A percentile compares a stretch with the other conserved stretches of the same genome.
phyloP scores from a whole-genome alignment of 2,329 filamentous ascomycete genomes.

The Curvularia hawaiiensis region DNA sequence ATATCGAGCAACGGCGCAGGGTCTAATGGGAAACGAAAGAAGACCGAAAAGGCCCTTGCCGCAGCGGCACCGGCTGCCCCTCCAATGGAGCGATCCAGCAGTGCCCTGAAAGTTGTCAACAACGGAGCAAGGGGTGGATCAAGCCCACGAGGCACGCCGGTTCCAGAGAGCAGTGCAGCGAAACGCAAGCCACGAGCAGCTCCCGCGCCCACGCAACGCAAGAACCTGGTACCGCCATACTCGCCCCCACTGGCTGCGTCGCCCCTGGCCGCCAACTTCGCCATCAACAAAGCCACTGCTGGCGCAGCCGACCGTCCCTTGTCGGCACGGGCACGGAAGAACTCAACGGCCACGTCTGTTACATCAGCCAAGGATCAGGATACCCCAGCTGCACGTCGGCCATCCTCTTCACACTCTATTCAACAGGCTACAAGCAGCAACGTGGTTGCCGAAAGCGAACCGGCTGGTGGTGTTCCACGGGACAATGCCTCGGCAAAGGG shows the following conservation, averaged over 20 bases:
- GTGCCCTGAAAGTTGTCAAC: conserved; percentile 56
- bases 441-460: conserved; percentile 40
- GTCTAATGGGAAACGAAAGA: conserved; percentile 73
- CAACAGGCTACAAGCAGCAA: conserved; percentile 37
- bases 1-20: conserved; percentile 63
- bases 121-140: conserved; percentile 47
- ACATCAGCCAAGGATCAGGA: conserved; percentile 59
- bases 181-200: conserved; percentile 75
- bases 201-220: conserved; percentile 74
- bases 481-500: conserved; percentile 33
- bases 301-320: conserved; percentile 61
- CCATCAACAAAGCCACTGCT: conserved; percentile 60
- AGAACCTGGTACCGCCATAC: conserved; percentile 63
- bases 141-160: conserved; percentile 73
- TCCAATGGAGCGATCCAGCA: conserved; percentile 70
- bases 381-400: conserved; percentile 32
- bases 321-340: conserved; percentile 75
- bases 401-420: conserved; percentile 46
- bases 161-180: conserved; percentile 52
- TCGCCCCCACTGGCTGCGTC: conserved; percentile 78
- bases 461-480: conserved; percentile 34
- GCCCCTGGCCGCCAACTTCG: conserved; percentile 71
- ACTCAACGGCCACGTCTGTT: conserved; percentile 57
- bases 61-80: conserved; percentile 45
- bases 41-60: conserved; percentile 69